Evolutionary conservation across 495 filamentous ascomycete genomes (phyloP).

Genomic region (Physcia stellaris): DNA sequence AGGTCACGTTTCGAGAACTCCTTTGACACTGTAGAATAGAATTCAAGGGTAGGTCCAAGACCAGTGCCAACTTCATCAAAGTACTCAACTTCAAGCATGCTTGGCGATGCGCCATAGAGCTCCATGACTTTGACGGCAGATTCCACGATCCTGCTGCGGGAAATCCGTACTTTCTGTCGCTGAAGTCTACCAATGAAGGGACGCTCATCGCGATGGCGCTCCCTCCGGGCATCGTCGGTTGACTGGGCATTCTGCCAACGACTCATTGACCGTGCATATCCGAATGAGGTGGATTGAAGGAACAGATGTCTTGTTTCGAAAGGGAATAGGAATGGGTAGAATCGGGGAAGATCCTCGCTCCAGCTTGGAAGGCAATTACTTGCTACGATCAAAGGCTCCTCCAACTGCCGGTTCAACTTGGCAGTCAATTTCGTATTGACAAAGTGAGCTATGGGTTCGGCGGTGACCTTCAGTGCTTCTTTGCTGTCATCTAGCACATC

Average conservation of each 20-base stretch:
- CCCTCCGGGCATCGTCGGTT: conserved; percentile 61
- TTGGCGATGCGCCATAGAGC: conserved; percentile 88
- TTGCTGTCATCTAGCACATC: conserved; percentile 89
- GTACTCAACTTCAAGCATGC: conserved; percentile 94
- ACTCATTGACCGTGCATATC: conserved; percentile 94
- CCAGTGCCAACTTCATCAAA: conserved; percentile 98
- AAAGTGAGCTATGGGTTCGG: conserved; percentile 87
- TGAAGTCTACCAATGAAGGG: conserved; percentile 89
- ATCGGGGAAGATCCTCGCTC: conserved; percentile 91
- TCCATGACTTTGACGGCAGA: conserved; percentile 99
- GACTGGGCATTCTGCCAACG: conserved; percentile 90
- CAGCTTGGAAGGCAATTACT: conserved; percentile 93
- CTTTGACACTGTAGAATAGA: conserved; percentile 95
- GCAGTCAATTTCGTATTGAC: conserved; percentile 98
- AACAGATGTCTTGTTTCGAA: conserved; percentile 97
- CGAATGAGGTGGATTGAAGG: conserved; percentile 94
- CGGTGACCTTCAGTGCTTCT: conserved; percentile 50
- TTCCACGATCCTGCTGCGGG: conserved; percentile 80
- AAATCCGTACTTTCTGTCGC: conserved; percentile 95
- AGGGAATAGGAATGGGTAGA: conserved; percentile 97
- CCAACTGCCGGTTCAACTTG: conserved; percentile 94
- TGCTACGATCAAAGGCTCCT: conserved; percentile 96
- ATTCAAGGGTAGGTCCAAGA: conserved; percentile 90
- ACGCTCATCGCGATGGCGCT: conserved; percentile 74
- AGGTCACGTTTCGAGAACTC: conserved; percentile 96